A percentile compares a stretch with the other conserved stretches of the same genome.
Evolutionary conservation across 768 basidiomycete species (phyloP).

Genomic region (Naganishia onofrii): DNA sequence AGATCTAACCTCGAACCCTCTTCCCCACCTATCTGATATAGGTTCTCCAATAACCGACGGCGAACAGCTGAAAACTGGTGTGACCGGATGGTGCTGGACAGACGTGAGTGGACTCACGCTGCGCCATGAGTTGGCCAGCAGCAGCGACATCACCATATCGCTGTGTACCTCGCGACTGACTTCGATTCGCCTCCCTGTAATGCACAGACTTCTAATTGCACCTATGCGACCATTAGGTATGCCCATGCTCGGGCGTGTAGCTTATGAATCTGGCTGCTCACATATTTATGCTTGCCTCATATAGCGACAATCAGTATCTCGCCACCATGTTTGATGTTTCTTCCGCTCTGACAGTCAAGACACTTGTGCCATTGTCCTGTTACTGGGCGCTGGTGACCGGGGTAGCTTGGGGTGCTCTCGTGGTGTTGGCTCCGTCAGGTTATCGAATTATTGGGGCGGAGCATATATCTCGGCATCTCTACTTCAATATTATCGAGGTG

Average conservation of each 20-base stretch:
- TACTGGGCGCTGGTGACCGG: slow-evolving; percentile 50
- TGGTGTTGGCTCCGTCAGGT: slow-evolving; percentile 39
- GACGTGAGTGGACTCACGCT: slow-evolving; percentile 19
- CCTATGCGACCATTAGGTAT: slow-evolving; percentile 48
- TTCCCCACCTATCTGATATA: too few species aligned
- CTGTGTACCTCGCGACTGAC: neutral
- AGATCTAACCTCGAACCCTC: too few species aligned
- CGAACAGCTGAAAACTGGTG: slow-evolving; percentile 39
- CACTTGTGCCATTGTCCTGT: slow-evolving; percentile 46
- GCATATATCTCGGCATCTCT: slow-evolving; percentile 45
- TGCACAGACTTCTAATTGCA: slow-evolving; percentile 46
- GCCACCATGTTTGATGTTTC: slow-evolving; percentile 42
- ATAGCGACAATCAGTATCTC: slow-evolving; percentile 44
- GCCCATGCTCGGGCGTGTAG: neutral
- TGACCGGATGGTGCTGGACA: slow-evolving; percentile 47
- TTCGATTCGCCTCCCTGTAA: neutral
- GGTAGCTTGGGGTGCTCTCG: slow-evolving; percentile 43
- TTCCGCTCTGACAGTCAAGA: slow-evolving; percentile 45
- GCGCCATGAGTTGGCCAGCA: too few species aligned
- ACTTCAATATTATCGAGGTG: slow-evolving; percentile 46
- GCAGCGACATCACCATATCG: neutral
- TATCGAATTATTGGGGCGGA: slow-evolving; percentile 47
- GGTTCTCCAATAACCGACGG: slow-evolving; percentile 30
- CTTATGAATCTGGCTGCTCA: neutral
- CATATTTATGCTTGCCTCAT: neutral